These are phyloP conservation scores for Pseudozyma tsukubaensis DNA, from an alignment of 1,284 basidiomycete species.

Conservation along the genomic window DNA sequence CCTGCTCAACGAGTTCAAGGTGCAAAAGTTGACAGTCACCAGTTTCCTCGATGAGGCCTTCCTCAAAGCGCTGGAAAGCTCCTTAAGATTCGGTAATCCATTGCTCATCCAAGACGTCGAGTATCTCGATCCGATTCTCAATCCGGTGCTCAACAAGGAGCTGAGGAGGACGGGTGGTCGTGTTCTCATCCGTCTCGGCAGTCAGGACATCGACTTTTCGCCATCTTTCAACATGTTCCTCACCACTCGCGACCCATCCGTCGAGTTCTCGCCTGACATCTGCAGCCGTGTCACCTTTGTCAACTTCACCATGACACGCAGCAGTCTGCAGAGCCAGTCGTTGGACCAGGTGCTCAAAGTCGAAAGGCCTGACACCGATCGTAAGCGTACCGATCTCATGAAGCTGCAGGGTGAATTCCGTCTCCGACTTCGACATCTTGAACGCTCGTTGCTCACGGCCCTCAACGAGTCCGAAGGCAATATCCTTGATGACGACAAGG, in stretches of 20 bases:
- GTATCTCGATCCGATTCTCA: constrained; percentile 95
- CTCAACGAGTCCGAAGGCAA: constrained; percentile 97
- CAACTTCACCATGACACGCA: constrained; percentile 99
- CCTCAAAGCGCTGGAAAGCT: constrained; percentile 96
- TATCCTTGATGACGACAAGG: constrained; percentile 98
- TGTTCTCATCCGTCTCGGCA: constrained; percentile 96
- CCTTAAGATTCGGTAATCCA: constrained; percentile 98
- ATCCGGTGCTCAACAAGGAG: constrained; percentile 97
- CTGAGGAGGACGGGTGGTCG: constrained; percentile 88
- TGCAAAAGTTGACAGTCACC: constrained; percentile 96
- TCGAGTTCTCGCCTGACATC: constrained; percentile 97
- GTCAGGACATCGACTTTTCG: constrained; percentile 98
- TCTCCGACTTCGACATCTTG: constrained; percentile 88
- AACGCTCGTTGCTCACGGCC: constrained; percentile 91
- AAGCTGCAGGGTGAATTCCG: constrained; percentile 99
- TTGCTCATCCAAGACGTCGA: constrained; percentile 98
- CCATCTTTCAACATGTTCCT: constrained; percentile 97
- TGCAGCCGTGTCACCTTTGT: constrained; percentile 99
- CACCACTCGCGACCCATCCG: constrained; percentile 94
- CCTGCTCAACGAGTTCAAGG: constrained; percentile 92
- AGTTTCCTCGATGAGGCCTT: constrained; percentile 99
- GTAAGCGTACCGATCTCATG: constrained; percentile 96
- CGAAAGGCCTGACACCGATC: constrained; percentile 95
- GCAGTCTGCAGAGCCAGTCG: constrained; percentile 97
- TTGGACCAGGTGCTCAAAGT: constrained; percentile 96